These are phyloP conservation scores for Calendula officinalis DNA, from an alignment of 129 eudicot species.

Conservation along the genomic window DNA sequence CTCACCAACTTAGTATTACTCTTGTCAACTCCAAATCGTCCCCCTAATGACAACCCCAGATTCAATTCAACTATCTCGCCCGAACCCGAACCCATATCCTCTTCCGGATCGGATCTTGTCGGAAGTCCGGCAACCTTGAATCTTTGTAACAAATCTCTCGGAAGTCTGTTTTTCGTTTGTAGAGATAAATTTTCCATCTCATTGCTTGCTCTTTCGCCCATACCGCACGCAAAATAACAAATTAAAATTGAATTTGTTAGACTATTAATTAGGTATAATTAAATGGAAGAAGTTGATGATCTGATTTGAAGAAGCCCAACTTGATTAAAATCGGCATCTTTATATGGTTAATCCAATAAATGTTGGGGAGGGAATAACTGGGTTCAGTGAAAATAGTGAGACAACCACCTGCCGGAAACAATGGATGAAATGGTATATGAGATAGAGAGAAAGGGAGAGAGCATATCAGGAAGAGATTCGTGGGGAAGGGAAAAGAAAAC, in stretches of 20 bases:
- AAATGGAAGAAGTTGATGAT: slow-evolving; percentile 27
- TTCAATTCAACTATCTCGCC: slow-evolving; percentile 54
- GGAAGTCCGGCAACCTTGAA: slow-evolving; percentile 31
- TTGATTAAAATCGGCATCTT: slow-evolving; percentile 33
- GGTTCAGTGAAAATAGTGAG: slow-evolving; percentile 8
- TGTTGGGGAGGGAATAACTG: not conserved
- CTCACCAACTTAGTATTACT: slow-evolving; percentile 43
- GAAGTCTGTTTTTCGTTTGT: slow-evolving; percentile 37
- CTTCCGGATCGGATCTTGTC: slow-evolving; percentile 29
- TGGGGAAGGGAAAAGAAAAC: slow-evolving; percentile 27
- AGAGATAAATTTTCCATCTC: slow-evolving; percentile 63
- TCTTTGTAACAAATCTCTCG: slow-evolving; percentile 61
- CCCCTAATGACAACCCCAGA: slow-evolving; percentile 87
- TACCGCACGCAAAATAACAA: slow-evolving; percentile 13
- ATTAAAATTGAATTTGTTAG: not conserved
- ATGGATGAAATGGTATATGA: slow-evolving; percentile 16
- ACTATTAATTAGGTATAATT: not conserved
- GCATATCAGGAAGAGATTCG: slow-evolving; percentile 42
- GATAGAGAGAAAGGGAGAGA: slow-evolving; percentile 21
- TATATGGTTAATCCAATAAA: not conserved
- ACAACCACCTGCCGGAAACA: slow-evolving; percentile 32
- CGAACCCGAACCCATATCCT: slow-evolving; percentile 35
- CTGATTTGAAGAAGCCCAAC: slow-evolving; percentile 31
- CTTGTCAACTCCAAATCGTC: slow-evolving; percentile 86
- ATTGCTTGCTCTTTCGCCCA: slow-evolving; percentile 43